Base-by-base conservation (phyloP, 2,329 filamentous ascomycete species). In the Penicillium palitans region DNA sequence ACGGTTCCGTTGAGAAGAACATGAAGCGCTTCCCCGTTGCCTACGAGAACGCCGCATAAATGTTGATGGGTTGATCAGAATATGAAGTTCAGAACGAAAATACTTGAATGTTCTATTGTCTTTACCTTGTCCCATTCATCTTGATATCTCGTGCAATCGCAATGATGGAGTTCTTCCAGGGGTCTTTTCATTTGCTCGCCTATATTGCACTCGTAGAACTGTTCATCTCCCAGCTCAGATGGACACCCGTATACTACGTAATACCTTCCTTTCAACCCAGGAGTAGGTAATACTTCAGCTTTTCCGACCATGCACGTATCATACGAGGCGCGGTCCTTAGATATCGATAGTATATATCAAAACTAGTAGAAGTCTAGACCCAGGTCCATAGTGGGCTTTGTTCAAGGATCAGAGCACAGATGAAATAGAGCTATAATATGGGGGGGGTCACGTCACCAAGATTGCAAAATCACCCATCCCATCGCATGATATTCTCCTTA, bases 21-120 rank as follows among this genome's bases (percentile, higher is more conserved):
- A 88, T 99, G 78, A 88, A 87, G 81, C 87, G 91, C 74, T 99
- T 97, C 91, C 95, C 95, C 72, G 89, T 90, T 66, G 95, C 95
- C 77, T 99, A 77, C 70, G 76, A 79, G 70, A 76, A 74, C 62
- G 58, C 70, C 56, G 78, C 77, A 75, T 79, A 79, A 69, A 75
- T 69, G 65, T 55, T 66, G 60, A 61, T 66, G 62, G 64, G 61
- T 64, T 63, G 60, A 66, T 64, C 61, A 67, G 68, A 68, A 62
- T 68, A 67, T 62, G 65, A 68, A 62, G 57, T 65, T 56, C 62
- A 66, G 63, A 65, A 66, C 63, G 63, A 66, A 68, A 61, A 58
- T 59, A 59, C 37, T 64, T 62, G 50, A 59, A 65, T 60, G 65
- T 63, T 64, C 62, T 62, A 63, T 57, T 60, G 60, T 62, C 55